These are phyloP conservation scores for Baorangia bicolor DNA, from an alignment of 768 basidiomycete species.

Conservation along the genomic window DNA sequence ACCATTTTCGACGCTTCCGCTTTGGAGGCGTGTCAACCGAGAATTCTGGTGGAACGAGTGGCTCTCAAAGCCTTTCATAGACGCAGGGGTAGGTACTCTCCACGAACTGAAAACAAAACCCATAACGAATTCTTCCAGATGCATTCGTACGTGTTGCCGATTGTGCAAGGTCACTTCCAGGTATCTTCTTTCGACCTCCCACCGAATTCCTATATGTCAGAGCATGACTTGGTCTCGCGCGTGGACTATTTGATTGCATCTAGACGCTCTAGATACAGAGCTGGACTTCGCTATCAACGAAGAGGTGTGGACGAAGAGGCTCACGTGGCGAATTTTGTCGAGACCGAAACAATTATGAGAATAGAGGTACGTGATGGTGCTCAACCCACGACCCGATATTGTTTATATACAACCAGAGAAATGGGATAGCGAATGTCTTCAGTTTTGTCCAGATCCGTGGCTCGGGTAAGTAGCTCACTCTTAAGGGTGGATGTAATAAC, in stretches of 20 bases:
- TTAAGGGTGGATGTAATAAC: neutral
- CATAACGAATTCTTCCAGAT: conserved; percentile 41
- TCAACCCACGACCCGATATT: neutral
- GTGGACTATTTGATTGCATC: conserved; percentile 85
- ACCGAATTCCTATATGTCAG: conserved; percentile 36
- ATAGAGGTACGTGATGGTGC: conserved; percentile 56
- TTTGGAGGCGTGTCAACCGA: conserved; percentile 88
- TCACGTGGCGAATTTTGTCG: conserved; percentile 93
- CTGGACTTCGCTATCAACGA: conserved; percentile 92
- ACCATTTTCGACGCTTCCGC: conserved; percentile 72
- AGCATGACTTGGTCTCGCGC: conserved; percentile 36
- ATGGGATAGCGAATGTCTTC: conserved; percentile 74
- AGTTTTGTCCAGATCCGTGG: conserved; percentile 90
- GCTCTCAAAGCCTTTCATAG: conserved; percentile 80
- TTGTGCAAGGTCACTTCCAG: conserved; percentile 94
- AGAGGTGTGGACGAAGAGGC: conserved; percentile 93
- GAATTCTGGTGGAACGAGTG: conserved; percentile 98
- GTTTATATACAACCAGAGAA: conserved; percentile 48
- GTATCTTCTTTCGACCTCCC: conserved; percentile 65
- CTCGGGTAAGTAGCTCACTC: conserved; percentile 56
- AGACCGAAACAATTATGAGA: conserved; percentile 87
- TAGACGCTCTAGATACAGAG: conserved; percentile 82
- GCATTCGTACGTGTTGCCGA: conserved; percentile 83
- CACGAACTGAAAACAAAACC: neutral
- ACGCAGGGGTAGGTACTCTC: conserved; percentile 66